These are phyloP conservation scores for Hypoxylon rickii DNA, from an alignment of 495 filamentous ascomycete species.

Conservation along the genomic window DNA sequence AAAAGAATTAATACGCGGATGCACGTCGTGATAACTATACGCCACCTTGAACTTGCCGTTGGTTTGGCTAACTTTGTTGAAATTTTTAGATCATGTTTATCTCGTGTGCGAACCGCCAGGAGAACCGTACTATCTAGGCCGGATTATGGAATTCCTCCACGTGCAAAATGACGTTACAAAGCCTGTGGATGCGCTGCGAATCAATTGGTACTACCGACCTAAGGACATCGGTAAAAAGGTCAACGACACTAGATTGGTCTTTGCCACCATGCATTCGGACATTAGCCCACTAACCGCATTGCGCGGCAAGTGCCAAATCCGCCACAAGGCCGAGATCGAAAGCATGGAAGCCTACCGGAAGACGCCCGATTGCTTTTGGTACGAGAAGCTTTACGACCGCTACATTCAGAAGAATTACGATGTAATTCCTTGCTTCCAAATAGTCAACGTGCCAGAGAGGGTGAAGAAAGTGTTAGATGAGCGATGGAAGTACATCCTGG, in stretches of 20 bases:
- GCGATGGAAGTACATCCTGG: conserved; percentile 91
- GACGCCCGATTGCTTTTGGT: conserved; percentile 87
- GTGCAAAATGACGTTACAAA: conserved; percentile 69
- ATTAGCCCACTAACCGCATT: conserved; percentile 89
- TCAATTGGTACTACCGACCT: conserved; percentile 98
- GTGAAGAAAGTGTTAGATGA: conserved; percentile 95
- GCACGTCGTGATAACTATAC: too few relatives aligned
- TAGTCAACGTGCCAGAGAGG: conserved; percentile 92
- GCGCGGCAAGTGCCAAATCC: conserved; percentile 88
- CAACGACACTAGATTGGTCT: conserved; percentile 85
- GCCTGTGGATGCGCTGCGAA: conserved; percentile 82
- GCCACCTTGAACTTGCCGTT: too few relatives aligned
- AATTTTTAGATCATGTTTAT: conserved; percentile 91
- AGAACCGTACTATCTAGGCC: conserved; percentile 95
- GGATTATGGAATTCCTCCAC: conserved; percentile 97
- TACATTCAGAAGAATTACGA: conserved; percentile 99
- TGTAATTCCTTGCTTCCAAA: conserved; percentile 85
- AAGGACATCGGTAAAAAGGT: conserved; percentile 92
- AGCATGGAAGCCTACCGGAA: conserved; percentile 85
- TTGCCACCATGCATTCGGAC: conserved; percentile 98
- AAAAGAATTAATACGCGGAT: too few relatives aligned
- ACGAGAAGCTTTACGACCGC: conserved; percentile 94
- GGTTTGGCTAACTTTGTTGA: conserved; percentile 13
- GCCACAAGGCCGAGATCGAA: conserved; percentile 82
- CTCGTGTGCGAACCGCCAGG: conserved; percentile 96